phyloP scores from a whole-genome alignment of 176 grass and related monocot species.

The Oryza rufipogon region DNA sequence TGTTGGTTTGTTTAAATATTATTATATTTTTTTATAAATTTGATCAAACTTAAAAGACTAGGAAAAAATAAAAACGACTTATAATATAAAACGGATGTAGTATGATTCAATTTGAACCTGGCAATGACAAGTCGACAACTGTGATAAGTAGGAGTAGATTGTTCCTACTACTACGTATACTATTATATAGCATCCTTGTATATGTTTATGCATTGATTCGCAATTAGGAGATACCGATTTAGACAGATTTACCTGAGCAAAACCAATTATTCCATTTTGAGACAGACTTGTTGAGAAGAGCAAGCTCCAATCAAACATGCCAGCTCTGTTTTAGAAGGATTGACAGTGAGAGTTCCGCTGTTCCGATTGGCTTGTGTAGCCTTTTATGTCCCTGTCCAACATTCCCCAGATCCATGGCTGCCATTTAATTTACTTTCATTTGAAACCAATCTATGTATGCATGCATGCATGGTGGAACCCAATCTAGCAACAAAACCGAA shows the following conservation, averaged over 20 bases:
- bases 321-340: slow-evolving; percentile 37
- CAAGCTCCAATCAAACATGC: slow-evolving; percentile 32
- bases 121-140: neutral
- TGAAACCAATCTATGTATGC: slow-evolving; percentile 9
- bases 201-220: neutral
- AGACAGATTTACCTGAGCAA: neutral
- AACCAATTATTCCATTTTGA: neutral
- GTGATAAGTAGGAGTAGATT: neutral
- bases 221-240: neutral
- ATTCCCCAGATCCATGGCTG: slow-evolving; percentile 22
- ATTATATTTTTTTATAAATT: too few relatives aligned
- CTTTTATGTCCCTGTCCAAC: slow-evolving; percentile 33
- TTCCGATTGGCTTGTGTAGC: slow-evolving; percentile 3
- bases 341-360: slow-evolving; percentile 30
- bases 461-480: slow-evolving; percentile 1
- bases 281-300: slow-evolving; percentile 11
- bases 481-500: neutral
- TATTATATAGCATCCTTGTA: neutral
- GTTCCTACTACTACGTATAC: neutral
- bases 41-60: too few relatives aligned
- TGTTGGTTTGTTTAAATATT: too few relatives aligned
- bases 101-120: neutral
- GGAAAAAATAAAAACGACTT: too few relatives aligned
- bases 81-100: too few relatives aligned
- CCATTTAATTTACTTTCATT: neutral